phyloP scores from a whole-genome alignment of 441 rosid genomes.

The Erodium trifolium region DNA sequence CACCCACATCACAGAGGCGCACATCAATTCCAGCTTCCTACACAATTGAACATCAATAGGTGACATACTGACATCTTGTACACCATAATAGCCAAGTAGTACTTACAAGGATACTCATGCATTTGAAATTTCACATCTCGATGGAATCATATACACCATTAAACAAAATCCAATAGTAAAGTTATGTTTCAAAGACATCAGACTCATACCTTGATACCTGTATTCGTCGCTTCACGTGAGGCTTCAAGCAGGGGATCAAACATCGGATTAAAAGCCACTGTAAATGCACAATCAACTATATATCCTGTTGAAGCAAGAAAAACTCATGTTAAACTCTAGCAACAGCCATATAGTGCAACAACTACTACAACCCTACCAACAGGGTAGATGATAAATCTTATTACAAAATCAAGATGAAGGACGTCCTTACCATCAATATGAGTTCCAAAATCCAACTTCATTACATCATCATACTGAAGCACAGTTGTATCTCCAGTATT shows the following conservation, averaged over 20 bases:
- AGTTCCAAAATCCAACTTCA: slow-evolving; percentile 97
- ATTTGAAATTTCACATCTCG: not conserved
- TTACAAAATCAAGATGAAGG: not conserved
- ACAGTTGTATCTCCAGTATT: slow-evolving; percentile 93
- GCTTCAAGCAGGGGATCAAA: slow-evolving; percentile 87
- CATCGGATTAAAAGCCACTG: slow-evolving; percentile 94
- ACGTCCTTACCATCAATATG: slow-evolving; percentile 68
- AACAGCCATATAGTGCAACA: slow-evolving; percentile 1
- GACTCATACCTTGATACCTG: slow-evolving; percentile 67
- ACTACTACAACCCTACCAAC: slow-evolving; percentile 10
- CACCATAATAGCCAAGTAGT: not conserved
- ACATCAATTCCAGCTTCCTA: slow-evolving; percentile 96
- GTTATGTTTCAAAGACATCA: not conserved
- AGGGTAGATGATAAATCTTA: slow-evolving; percentile 8
- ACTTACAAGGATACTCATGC: not conserved
- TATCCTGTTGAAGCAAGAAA: slow-evolving; percentile 44
- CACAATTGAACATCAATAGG: slow-evolving; percentile 14
- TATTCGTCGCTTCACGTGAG: slow-evolving; percentile 88
- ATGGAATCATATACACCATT: not conserved
- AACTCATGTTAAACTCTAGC: not conserved
- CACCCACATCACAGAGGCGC: slow-evolving; percentile 89
- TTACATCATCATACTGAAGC: slow-evolving; percentile 91
- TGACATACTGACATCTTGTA: not conserved
- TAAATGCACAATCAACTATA: slow-evolving; percentile 89
- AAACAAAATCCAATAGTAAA: not conserved